Base-by-base conservation (phyloP, 371 early-diverging fungal species). In the Parasitella parasitica region DNA sequence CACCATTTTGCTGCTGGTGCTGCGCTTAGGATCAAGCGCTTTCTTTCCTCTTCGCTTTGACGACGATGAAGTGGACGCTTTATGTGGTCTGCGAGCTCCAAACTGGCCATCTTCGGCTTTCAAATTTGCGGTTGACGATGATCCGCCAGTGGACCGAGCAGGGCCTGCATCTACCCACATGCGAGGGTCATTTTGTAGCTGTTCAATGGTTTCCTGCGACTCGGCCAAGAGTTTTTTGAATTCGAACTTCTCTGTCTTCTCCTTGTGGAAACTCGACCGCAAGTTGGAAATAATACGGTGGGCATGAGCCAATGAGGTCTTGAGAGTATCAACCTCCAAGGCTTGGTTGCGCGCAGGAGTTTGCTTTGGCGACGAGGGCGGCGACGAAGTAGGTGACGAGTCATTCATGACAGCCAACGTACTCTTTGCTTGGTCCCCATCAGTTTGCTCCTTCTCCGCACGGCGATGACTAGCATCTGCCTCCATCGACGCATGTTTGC, bases 201-300 rank as follows among this genome's bases (percentile, higher is more conserved):
- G 75, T 61, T 86, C 86, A 41, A 88, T 84, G 4, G 73, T 78
- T 56, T 88, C 88, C 54, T 86, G 86, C 6, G 82, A 81, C 37
- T 87, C 85, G 0, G 81, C 80, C 38, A 87, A 67, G 32, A 87
- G 72, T 61, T 87, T 87, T 46, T 78, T 82, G 24, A 86, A 57
- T 52, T 87, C 87, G n/a, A 82, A 76, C 58, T 87, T 87, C 57
- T 87, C 87, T 2, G 73, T 76, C 66, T 82, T 82, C 64, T 78
- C 82, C 56, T 70, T 71, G 57, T 82, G 71, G 18, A 67, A 53
- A 51, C 69, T 72, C 9, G 81, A 79, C 36, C 83, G 66, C 20
- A 78, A 56, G 50, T 70, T 78, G 41, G 67, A 69, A 4, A 82
- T 71, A 72, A 78, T 82, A 38, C 79, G 75, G 58, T 82, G 82